A percentile compares a stretch with the other conserved stretches of the same genome.
phyloP scores from a whole-genome alignment of 768 basidiomycete species.

The Xerocomus brunneocitrinus region DNA sequence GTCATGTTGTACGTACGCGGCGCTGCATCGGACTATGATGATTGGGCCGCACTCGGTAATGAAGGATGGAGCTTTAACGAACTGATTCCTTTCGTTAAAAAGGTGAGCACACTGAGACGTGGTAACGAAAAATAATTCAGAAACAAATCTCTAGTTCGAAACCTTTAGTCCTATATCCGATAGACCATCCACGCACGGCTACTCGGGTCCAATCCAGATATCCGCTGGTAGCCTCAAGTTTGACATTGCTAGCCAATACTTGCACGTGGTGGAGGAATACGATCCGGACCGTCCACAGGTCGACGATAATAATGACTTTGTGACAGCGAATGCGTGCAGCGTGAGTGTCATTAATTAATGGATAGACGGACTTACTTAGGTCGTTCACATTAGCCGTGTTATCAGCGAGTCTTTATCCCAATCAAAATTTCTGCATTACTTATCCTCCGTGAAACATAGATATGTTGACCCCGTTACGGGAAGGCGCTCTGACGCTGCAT shows the following conservation, averaged over 20 bases:
- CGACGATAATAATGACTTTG: slow-evolving; percentile 48
- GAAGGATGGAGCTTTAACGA: slow-evolving; percentile 23
- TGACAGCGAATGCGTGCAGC: slow-evolving; percentile 19
- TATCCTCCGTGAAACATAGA: slow-evolving; percentile 28
- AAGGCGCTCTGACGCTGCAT: slow-evolving; percentile 29
- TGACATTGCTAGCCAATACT: slow-evolving; percentile 37
- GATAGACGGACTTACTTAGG: neutral
- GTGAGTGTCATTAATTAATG: slow-evolving; percentile 6
- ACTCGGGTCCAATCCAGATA: slow-evolving; percentile 28
- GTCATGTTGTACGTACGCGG: slow-evolving; percentile 21
- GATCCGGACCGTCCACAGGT: slow-evolving; percentile 42
- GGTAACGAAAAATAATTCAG: too few relatives aligned
- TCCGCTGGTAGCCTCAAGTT: slow-evolving; percentile 11
- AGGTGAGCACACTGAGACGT: slow-evolving; percentile 5
- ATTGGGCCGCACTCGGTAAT: slow-evolving; percentile 22
- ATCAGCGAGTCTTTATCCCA: slow-evolving; percentile 7
- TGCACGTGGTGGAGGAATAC: slow-evolving; percentile 41
- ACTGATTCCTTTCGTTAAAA: slow-evolving; percentile 23
- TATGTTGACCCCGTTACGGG: slow-evolving; percentile 47
- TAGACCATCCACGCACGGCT: slow-evolving; percentile 30
- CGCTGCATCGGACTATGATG: slow-evolving; percentile 27
- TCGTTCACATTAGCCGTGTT: slow-evolving; percentile 8
- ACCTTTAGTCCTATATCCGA: slow-evolving; percentile 29
- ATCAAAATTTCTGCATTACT: neutral
- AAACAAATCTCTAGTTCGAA: slow-evolving; percentile 15